Evolutionary conservation across 83 land plant species (phyloP).

Genomic region (Larix sibirica): DNA sequence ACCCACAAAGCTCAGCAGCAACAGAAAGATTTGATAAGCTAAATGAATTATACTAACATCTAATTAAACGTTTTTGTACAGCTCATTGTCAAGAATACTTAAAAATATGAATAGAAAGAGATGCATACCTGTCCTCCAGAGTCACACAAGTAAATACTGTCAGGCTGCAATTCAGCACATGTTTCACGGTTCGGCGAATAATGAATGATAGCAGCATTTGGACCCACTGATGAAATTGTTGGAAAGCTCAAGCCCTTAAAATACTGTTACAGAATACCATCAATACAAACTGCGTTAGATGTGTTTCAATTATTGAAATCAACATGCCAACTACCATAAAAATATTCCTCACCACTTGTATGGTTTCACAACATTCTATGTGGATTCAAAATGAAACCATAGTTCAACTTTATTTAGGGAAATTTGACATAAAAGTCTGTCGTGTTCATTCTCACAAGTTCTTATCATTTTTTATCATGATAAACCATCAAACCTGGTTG

Average conservation of each 20-base stretch:
- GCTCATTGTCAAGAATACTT: background rate
- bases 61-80: slow-evolving; percentile 1
- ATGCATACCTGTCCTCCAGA: slow-evolving; percentile 96
- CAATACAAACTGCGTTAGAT: background rate
- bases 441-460: no score
- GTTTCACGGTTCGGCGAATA: slow-evolving; percentile 69
- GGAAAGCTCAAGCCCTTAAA: slow-evolving; percentile 98
- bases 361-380: background rate
- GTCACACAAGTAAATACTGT: slow-evolving; percentile 90
- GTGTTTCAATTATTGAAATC: background rate
- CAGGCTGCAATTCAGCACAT: slow-evolving; percentile 89
- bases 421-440: background rate
- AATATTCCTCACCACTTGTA: background rate
- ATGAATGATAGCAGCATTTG: slow-evolving; percentile 98
- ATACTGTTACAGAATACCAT: slow-evolving; percentile 50
- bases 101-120: background rate
- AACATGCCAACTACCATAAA: background rate
- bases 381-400: background rate
- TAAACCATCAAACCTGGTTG: no score
- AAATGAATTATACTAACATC: slow-evolving; percentile 4
- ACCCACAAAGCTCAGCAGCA: background rate
- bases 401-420: background rate
- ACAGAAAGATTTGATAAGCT: background rate
- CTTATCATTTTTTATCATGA: no score
- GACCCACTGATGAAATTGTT: slow-evolving; percentile 97